Conservation (phyloP, 306 rosid genomes). For the Urtica urens region DNA sequence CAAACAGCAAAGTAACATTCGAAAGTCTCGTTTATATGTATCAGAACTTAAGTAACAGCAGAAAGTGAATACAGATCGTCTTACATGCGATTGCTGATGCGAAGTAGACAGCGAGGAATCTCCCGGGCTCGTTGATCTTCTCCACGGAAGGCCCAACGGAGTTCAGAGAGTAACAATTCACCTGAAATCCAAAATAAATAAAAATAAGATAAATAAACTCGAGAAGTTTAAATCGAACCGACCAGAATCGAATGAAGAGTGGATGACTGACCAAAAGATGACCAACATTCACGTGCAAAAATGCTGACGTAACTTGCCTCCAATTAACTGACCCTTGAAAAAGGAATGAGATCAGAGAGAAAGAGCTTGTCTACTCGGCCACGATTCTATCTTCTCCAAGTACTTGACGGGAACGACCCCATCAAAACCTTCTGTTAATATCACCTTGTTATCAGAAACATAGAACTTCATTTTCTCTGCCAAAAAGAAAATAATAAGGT, state of each 20-base stretch:
- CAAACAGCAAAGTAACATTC: too few species aligned
- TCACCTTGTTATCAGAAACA: constrained; percentile 82
- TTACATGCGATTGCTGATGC: constrained; percentile 81
- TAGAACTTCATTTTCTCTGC: constrained; percentile 82
- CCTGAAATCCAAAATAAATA: constrained; percentile 37
- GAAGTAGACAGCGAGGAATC: constrained; percentile 73
- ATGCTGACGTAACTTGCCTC: constrained; percentile 76
- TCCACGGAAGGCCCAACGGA: constrained; percentile 83
- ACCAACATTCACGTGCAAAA: constrained; percentile 76
- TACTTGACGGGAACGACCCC: constrained; percentile 62
- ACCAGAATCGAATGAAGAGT: too few species aligned
- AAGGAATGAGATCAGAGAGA: constrained; percentile 28
- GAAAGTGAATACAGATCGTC: too few species aligned
- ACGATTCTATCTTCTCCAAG: constrained; percentile 67
- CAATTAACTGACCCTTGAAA: too few species aligned
- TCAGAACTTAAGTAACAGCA: too few species aligned
- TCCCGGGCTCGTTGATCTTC: constrained; percentile 57
- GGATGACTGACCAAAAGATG: constrained; percentile 62
- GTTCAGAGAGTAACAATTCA: constrained; percentile 77
- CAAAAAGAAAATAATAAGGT: constrained; percentile 2
- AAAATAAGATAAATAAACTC: too few species aligned
- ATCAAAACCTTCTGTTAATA: constrained; percentile 73
- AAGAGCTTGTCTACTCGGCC: constrained; percentile 53
- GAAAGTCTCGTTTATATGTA: too few species aligned
- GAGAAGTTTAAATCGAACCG: too few species aligned